These are phyloP conservation scores for Megacollybia marginata DNA, from an alignment of 768 basidiomycete species.

Conservation along the genomic window DNA sequence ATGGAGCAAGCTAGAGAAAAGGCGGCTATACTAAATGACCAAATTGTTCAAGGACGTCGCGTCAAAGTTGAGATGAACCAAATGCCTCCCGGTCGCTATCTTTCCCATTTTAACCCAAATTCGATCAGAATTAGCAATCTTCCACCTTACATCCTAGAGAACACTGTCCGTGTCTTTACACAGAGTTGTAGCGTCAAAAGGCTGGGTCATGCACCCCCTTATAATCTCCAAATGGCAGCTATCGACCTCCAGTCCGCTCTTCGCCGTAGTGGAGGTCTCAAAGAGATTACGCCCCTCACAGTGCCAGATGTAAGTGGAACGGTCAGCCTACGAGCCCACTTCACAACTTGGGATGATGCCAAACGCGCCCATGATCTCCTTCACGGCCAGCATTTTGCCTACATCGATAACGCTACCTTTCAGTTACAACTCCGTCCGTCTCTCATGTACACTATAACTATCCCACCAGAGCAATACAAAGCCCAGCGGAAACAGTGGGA, in stretches of 20 bases:
- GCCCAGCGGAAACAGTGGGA: constrained; percentile 47
- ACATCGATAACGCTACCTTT: constrained; percentile 24
- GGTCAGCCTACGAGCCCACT: constrained; percentile 33
- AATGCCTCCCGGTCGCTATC: constrained; percentile 23
- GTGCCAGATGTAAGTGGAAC: constrained; percentile 21
- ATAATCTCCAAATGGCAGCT: constrained; percentile 12
- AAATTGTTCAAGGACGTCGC: constrained; percentile 29
- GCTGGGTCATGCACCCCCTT: constrained; percentile 8
- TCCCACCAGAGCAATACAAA: constrained; percentile 40
- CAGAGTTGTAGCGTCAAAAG: constrained; percentile 18
- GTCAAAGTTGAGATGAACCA: constrained; percentile 40
- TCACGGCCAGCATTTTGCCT: constrained; percentile 19
- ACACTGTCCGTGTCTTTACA: constrained; percentile 21
- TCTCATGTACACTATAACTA: constrained; percentile 41
- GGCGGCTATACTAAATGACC: constrained; percentile 28
- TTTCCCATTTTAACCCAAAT: constrained; percentile 15
- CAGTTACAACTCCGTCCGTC: constrained; percentile 39
- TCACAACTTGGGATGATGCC: constrained; percentile 42
- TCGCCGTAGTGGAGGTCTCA: constrained; percentile 14
- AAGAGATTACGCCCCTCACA: constrained; percentile 2
- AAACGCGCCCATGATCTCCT: constrained; percentile 30
- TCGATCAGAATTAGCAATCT: constrained; percentile 39
- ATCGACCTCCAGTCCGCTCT: constrained; percentile 15
- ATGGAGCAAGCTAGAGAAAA: constrained; percentile 25
- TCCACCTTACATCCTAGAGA: constrained; percentile 17